Evolutionary conservation across 176 grass and related monocot genomes (phyloP), one percentile per base, ranked within the genome.

Genomic region (Cocos nucifera): DNA sequence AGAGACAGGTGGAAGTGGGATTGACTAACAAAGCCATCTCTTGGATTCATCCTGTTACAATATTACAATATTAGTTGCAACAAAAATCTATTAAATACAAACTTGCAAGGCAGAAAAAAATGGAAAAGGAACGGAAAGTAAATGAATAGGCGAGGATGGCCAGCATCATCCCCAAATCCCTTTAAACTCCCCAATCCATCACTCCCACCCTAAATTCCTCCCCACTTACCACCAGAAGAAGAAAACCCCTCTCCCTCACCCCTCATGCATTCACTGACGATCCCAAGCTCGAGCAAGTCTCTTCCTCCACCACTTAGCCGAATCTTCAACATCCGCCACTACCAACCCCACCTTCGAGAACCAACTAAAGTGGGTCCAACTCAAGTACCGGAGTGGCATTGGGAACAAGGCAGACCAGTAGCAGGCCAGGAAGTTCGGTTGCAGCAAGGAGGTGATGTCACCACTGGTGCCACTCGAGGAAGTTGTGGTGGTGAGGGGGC

Each of bases 391-490:
- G 24, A 77, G 78, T 10, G 78, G 87, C 17, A 80, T 71, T 20
- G 80, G 86, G 58, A 91, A 88, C 76, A 89, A 89, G 44, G 78
- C 75, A 14, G 74, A 78, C 56, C 55, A 75, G 72, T 19, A 65
- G 52, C 51, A 59, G 49, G 23, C 61, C 50, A 39, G 73, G 73
- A 67, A 80, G 63, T 73, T 56, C 8, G 2, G 44, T 3, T 6
- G 15, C 1, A 12, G 59, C 15, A 65, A 76, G 67, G 67, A 72
- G 39, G 76, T 91, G 5, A 80, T 86, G 80, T 81, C 91, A 16
- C 93, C 93, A 17, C 87, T 87, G 22, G 93, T 91, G 72, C 87
- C 76, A 27, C 83, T 97, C 53, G 57, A 77, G 3, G 81, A 82
- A 70, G 27, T 87, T 23, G 64, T 63, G 60, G 82, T 84, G 1